Evolutionary conservation across 805 yeast species (phyloP).

Genomic region (Yamadazyma tumulicola): DNA sequence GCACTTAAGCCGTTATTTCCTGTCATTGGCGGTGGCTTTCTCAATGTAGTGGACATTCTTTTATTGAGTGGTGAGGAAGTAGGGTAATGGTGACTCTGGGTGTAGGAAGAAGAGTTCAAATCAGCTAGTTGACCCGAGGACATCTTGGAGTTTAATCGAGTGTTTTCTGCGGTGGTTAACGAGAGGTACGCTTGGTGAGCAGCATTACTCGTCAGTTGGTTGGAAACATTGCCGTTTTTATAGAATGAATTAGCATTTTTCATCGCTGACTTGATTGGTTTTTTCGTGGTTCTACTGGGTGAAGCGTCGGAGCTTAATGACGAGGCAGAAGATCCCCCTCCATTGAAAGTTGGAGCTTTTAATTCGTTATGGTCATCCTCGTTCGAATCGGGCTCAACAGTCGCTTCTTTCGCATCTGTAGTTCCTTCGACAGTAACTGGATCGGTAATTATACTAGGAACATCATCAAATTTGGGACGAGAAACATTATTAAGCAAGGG

Average conservation of each 20-base stretch:
- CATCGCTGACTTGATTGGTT: slow-evolving; percentile 54
- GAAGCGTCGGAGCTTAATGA: slow-evolving; percentile 27
- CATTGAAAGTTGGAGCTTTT: slow-evolving; percentile 22
- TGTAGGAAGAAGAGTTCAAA: slow-evolving; percentile 10
- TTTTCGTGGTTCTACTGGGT: slow-evolving; percentile 22
- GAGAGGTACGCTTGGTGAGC: slow-evolving; percentile 66
- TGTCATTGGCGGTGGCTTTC: slow-evolving; percentile 19
- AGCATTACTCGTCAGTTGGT: slow-evolving; percentile 23
- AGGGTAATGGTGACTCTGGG: slow-evolving; percentile 14
- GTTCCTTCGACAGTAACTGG: neutral
- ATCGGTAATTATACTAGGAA: slow-evolving; percentile 22
- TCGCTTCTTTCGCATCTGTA: neutral
- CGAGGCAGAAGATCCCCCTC: slow-evolving; percentile 23
- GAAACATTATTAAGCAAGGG: slow-evolving; percentile 20
- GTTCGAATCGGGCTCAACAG: slow-evolving; percentile 2
- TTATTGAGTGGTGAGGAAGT: slow-evolving; percentile 9
- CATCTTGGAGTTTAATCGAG: slow-evolving; percentile 64
- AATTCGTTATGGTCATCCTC: slow-evolving; percentile 6
- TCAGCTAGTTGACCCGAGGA: slow-evolving; percentile 38
- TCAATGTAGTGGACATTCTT: slow-evolving; percentile 25
- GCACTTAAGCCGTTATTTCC: slow-evolving; percentile 3
- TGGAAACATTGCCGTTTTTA: slow-evolving; percentile 4
- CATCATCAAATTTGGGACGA: slow-evolving; percentile 29
- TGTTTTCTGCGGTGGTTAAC: slow-evolving; percentile 74
- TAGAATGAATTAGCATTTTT: slow-evolving; percentile 32